phyloP scores from a whole-genome alignment of 495 filamentous ascomycete genomes.

The Neurospora discreta region DNA sequence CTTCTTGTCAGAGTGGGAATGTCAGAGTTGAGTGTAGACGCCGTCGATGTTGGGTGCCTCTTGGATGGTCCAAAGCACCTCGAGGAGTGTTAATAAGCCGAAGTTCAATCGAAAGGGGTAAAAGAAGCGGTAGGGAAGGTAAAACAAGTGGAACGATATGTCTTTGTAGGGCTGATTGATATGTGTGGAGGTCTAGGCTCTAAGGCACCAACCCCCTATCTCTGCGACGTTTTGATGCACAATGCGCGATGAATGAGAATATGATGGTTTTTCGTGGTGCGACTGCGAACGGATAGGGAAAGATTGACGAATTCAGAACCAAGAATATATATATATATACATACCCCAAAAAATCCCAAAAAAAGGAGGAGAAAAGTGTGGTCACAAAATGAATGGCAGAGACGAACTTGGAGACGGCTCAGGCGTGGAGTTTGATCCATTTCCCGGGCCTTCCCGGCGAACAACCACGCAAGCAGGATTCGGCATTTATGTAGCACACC shows the following conservation, averaged over 20 bases:
- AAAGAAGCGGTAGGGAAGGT: neutral
- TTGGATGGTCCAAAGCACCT: neutral
- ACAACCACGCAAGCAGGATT: neutral
- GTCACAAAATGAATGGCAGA: neutral
- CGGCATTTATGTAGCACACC: neutral
- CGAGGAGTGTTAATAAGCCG: neutral
- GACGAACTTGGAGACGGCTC: neutral
- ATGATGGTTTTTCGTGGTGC: neutral
- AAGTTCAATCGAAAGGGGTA: neutral
- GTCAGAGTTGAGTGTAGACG: neutral
- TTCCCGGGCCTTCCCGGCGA: neutral
- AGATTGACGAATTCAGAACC: neutral
- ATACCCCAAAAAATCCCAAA: no score
- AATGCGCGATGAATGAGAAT: neutral
- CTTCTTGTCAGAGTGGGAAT: neutral
- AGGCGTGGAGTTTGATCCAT: neutral
- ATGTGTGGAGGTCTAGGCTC: neutral
- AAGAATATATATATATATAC: no score
- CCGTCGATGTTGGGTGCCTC: neutral
- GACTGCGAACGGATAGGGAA: neutral
- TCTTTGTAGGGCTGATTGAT: neutral
- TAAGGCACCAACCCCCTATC: neutral
- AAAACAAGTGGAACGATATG: neutral
- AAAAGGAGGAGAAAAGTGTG: neutral
- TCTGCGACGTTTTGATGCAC: neutral